Base-by-base conservation (phyloP, 2,329 filamentous ascomycete species). In the Diaporthe aspalathi region DNA sequence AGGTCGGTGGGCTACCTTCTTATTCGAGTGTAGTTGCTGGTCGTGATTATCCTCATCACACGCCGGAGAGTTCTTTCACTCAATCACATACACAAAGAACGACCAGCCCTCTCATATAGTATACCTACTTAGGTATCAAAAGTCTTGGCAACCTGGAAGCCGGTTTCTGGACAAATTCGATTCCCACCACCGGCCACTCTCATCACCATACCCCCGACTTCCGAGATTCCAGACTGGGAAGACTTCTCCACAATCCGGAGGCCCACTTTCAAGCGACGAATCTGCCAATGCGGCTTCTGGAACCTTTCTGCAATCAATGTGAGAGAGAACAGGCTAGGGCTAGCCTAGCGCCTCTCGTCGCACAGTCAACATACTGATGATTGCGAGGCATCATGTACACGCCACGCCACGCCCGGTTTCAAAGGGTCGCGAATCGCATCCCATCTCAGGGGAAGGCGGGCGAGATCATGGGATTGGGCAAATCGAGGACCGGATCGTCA, bases 151-250 rank as follows among this genome's bases (percentile, higher is more conserved):
- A 29, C 5, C 22, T 22, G 22, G n/a, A 38, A 43, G 63, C 67
- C 67, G 67, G 53, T 68, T 49, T 50, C 27, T 57, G 40, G 66
- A 57, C 66, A 49, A 49, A 68, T 68, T 68, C 52, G 52, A 49
- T 65, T 43, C 35, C 63, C 63, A 54, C 47, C 63, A 53, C 63
- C 63, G 22, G 16, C 47, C 47, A 67, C 62, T 70, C 62, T 67
- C 49, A n/a, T 67, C 52, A 71, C 57, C 9, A 9, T 35, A 60
- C 32, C 67, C 63, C 70, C 70, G 67, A 72, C 70, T 72, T 66
- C 70, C 70, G 70, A 49, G 32, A 53, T 54, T 29, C 52, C 70
- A 60, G 43, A 49, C 54, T 52, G 17, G 70, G 70, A 27, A 40
- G 24, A 49, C 17, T 17, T 50, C 53, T n/a, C 66, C 66, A 68